phyloP scores from a whole-genome alignment of 2,329 filamentous ascomycete species.

The Torrubiellomyces zombiae region DNA sequence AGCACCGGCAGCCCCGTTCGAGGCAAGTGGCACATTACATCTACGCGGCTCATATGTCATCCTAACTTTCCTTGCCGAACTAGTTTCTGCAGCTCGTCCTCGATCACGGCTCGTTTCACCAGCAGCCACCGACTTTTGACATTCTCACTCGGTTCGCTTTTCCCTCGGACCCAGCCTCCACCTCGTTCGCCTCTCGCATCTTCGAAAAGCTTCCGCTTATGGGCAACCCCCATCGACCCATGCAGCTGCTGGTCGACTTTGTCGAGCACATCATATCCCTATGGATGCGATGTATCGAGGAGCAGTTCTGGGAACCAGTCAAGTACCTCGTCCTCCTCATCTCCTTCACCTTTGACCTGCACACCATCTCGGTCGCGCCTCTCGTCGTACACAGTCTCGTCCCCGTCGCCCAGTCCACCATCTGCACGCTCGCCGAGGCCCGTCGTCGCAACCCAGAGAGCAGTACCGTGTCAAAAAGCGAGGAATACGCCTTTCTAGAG shows the following conservation, averaged over 20 bases:
- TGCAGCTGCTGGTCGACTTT: slow-evolving; percentile 46
- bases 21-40: no score
- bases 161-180: slow-evolving; percentile 38
- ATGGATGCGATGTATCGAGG: slow-evolving; percentile 51
- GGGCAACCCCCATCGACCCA: slow-evolving; percentile 29
- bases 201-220: slow-evolving; percentile 48
- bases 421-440: slow-evolving; percentile 40
- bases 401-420: slow-evolving; percentile 39
- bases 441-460: slow-evolving; percentile 34
- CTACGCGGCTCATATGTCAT: no score
- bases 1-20: slow-evolving; percentile 19
- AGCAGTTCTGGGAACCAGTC: slow-evolving; percentile 46
- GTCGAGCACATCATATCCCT: slow-evolving; percentile 45
- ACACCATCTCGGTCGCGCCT: slow-evolving; percentile 41
- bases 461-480: slow-evolving; percentile 26
- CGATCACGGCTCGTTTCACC: slow-evolving; percentile 38
- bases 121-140: slow-evolving; percentile 49
- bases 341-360: slow-evolving; percentile 43
- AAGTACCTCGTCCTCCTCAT: slow-evolving; percentile 49
- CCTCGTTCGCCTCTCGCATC: slow-evolving; percentile 49
- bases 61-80: background rate
- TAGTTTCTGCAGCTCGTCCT: slow-evolving; percentile 47
- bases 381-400: slow-evolving; percentile 41
- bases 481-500: slow-evolving; percentile 20
- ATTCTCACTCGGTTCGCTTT: slow-evolving; percentile 46